Conservation (phyloP, 768 basidiomycete species). For the Brasilioporus rufonigricans region DNA sequence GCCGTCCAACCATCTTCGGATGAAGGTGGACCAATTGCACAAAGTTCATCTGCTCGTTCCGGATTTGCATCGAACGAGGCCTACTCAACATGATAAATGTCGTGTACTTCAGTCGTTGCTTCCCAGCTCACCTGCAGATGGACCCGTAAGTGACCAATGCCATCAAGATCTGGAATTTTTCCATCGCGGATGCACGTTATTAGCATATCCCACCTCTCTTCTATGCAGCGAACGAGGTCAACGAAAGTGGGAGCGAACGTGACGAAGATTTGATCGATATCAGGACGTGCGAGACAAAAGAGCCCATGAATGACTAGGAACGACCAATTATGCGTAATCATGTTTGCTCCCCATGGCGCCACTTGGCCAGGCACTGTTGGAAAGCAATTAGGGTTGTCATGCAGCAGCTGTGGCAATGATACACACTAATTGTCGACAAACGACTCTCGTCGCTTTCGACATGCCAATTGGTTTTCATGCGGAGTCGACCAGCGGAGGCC, state of each 20-base stretch:
- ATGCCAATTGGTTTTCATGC: conserved; percentile 8
- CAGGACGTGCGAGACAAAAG: conserved; percentile 12
- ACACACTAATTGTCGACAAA: conserved; percentile 6
- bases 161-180: conserved; percentile 13
- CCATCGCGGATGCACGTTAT: conserved; percentile 9
- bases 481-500: neutral
- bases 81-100: neutral
- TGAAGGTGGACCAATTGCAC: conserved; percentile 12
- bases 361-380: conserved; percentile 6
- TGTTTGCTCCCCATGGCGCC: conserved; percentile 6
- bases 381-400: neutral
- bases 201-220: conserved; percentile 9
- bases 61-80: conserved; percentile 3
- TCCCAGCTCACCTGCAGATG: conserved; percentile 7
- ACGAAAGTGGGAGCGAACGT: conserved; percentile 7
- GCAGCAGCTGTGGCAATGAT: neutral
- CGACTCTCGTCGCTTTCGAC: conserved; percentile 9
- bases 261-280: conserved; percentile 5
- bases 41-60: conserved; percentile 11
- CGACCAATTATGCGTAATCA: conserved; percentile 10
- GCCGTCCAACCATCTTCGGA: conserved; percentile 12
- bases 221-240: conserved; percentile 8
- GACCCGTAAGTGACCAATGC: conserved; percentile 3
- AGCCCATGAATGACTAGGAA: conserved; percentile 16
- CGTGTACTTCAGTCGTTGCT: neutral